phyloP scores from a whole-genome alignment of 257 asterid species.

The Nicotiana otophora region DNA sequence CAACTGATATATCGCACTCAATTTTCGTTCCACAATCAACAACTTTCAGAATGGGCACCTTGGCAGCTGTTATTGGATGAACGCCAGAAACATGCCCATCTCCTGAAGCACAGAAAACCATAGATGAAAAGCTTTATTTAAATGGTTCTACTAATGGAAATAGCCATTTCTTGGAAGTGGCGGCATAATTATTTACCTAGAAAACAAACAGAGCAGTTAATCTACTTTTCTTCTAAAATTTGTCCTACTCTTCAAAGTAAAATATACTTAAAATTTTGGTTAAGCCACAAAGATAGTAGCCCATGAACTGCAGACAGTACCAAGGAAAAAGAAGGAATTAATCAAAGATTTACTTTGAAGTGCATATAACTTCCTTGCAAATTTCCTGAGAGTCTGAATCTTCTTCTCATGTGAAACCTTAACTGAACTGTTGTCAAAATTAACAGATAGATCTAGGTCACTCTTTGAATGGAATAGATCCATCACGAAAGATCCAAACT shows the following conservation, averaged over 20 bases:
- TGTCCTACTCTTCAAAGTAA: not conserved
- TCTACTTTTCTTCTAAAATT: not conserved
- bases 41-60: conserved; percentile 88
- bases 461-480: conserved; percentile 76
- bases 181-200: not conserved
- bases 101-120: conserved; percentile 39
- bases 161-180: not conserved
- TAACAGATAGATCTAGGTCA: conserved; percentile 83
- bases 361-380: conserved; percentile 76
- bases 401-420: conserved; percentile 60
- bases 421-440: conserved; percentile 40
- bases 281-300: not conserved
- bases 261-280: not conserved
- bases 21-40: conserved; percentile 93
- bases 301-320: not conserved
- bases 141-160: not conserved
- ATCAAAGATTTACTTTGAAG: conserved; percentile 51
- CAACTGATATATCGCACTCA: conserved; percentile 94
- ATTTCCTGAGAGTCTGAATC: conserved; percentile 73
- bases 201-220: not conserved
- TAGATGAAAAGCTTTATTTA: conserved; percentile 7
- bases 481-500: conserved; percentile 91
- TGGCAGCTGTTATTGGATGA: conserved; percentile 75
- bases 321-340: not conserved
- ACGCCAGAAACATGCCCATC: conserved; percentile 81